phyloP scores from a whole-genome alignment of 768 basidiomycete species.

The Mycena galopus region DNA sequence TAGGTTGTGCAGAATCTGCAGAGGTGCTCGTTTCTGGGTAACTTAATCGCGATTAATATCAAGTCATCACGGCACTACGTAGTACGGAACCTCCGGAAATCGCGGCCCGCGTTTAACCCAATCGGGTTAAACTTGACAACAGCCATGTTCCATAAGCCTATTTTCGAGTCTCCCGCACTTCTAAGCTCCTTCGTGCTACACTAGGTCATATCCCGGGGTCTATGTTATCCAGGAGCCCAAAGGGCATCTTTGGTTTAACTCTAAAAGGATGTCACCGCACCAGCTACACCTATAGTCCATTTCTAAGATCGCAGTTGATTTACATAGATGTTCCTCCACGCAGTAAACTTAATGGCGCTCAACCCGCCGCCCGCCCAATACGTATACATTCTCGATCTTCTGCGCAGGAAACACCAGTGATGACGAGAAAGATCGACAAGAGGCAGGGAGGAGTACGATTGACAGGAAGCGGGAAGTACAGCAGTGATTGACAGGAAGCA shows the following conservation, averaged over 20 bases:
- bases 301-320: not conserved
- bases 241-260: not conserved
- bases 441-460: conserved; percentile 2
- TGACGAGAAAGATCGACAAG: not conserved
- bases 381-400: too few relatives aligned
- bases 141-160: too few relatives aligned
- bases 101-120: too few relatives aligned
- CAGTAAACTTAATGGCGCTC: not conserved
- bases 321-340: too few relatives aligned
- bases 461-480: not conserved
- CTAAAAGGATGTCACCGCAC: not conserved
- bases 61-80: not conserved
- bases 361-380: too few relatives aligned
- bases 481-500: not conserved
- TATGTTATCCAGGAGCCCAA: not conserved
- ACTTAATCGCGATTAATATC: too few relatives aligned
- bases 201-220: not conserved
- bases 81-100: not conserved
- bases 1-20: too few relatives aligned
- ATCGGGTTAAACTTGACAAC: too few relatives aligned
- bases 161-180: not conserved
- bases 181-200: not conserved
- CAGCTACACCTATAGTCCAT: not conserved
- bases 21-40: too few relatives aligned
- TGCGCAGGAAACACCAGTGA: too few relatives aligned